phyloP scores from a whole-genome alignment of 2,329 filamentous ascomycete species.

The Fusarium acutatum region DNA sequence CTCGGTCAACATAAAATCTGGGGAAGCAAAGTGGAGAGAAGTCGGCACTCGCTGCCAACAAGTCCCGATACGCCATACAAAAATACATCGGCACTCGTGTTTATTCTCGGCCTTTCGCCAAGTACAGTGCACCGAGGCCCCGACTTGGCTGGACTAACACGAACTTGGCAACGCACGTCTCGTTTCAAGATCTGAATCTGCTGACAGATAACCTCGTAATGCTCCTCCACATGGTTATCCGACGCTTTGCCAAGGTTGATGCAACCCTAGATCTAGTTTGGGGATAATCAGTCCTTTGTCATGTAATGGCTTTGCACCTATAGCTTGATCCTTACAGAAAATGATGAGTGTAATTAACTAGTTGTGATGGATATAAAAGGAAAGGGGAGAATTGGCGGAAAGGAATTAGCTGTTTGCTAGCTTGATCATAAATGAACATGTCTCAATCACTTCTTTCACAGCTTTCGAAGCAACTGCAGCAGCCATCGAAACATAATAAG shows the following conservation, averaged over 20 bases:
- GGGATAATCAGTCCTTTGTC: no score
- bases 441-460: neutral
- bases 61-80: neutral
- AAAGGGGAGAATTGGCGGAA: no score
- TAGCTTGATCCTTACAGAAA: no score
- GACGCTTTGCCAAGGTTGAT: neutral
- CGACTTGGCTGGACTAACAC: neutral
- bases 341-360: no score
- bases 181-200: neutral
- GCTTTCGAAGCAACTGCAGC: neutral
- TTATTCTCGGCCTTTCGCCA: neutral
- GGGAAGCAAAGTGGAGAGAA: neutral
- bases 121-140: neutral
- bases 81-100: neutral
- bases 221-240: neutral
- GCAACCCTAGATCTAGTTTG: neutral
- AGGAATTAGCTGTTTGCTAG: rapidly evolving
- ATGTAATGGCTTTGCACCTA: no score
- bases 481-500: neutral
- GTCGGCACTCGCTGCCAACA: neutral
- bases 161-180: neutral
- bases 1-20: neutral
- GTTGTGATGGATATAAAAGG: no score
- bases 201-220: neutral
- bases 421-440: neutral